phyloP scores from a whole-genome alignment of 2,329 filamentous ascomycete genomes.

The Diaporthe eres region DNA sequence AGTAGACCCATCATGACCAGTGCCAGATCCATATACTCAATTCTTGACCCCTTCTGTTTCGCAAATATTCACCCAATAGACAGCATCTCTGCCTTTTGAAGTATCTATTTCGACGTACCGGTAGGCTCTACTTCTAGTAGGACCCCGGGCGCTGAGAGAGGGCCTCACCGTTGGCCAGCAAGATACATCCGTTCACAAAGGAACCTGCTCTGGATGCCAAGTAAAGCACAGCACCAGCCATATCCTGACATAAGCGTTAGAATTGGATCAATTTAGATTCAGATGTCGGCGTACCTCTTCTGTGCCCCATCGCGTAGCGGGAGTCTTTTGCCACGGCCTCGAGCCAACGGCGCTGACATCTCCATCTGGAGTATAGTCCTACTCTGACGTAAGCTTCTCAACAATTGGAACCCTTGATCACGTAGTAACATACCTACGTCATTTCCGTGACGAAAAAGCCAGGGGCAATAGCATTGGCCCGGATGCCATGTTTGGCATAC shows the following conservation, averaged over 20 bases:
- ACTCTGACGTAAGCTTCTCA: too few species aligned
- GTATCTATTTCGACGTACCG: too few species aligned
- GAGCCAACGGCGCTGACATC: too few species aligned
- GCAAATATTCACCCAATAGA: neutral
- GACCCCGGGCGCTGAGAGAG: neutral
- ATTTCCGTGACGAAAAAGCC: too few species aligned
- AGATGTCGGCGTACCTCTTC: too few species aligned
- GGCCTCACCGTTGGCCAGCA: neutral
- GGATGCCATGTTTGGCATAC: too few species aligned
- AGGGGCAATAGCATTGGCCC: too few species aligned
- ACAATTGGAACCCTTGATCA: too few species aligned
- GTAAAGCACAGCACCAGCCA: constrained; percentile 5
- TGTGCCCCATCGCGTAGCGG: too few species aligned
- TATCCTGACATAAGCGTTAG: neutral
- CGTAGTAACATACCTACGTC: too few species aligned
- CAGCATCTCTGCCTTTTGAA: neutral
- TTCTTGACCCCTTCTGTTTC: neutral
- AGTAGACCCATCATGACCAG: neutral
- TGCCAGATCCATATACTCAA: neutral
- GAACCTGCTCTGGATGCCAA: constrained; percentile 3
- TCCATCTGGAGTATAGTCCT: too few species aligned
- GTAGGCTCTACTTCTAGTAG: neutral
- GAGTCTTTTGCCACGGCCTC: too few species aligned
- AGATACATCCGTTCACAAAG: constrained; percentile 1
- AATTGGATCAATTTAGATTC: neutral